phyloP scores from a whole-genome alignment of 1,284 basidiomycete genomes.

The Tilletia setariae region DNA sequence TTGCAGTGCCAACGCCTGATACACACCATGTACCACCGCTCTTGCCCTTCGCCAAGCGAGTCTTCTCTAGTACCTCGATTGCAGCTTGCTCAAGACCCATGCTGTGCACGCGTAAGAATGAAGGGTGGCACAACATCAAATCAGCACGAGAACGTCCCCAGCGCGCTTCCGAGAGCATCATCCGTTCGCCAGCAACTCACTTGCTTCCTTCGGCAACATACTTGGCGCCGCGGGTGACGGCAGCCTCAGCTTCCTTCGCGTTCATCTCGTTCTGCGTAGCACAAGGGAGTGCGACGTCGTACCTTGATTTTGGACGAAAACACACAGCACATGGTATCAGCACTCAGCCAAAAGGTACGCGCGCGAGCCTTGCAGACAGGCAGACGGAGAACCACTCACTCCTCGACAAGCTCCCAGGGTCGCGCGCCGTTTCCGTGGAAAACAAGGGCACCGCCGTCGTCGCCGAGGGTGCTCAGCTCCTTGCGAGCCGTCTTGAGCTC shows the following conservation, averaged over 20 bases:
- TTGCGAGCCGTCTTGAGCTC: slow-evolving; percentile 69
- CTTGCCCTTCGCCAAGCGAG: slow-evolving; percentile 59
- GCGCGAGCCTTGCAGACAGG: no score
- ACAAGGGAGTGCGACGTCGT: slow-evolving; percentile 70
- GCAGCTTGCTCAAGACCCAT: slow-evolving; percentile 60
- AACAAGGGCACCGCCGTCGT: slow-evolving; percentile 28
- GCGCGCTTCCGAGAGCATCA: no score
- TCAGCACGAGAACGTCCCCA: background rate
- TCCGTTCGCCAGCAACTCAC: background rate
- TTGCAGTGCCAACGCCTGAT: no score
- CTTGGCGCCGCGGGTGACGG: slow-evolving; percentile 68
- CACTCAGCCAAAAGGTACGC: no score
- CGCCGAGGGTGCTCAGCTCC: slow-evolving; percentile 45
- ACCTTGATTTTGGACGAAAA: slow-evolving; percentile 23
- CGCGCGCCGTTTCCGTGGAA: slow-evolving; percentile 58
- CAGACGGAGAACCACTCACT: slow-evolving; percentile 34
- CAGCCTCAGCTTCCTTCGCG: slow-evolving; percentile 68
- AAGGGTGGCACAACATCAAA: background rate
- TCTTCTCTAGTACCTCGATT: slow-evolving; percentile 69
- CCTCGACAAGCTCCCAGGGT: slow-evolving; percentile 70
- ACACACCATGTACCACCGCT: slow-evolving; percentile 25
- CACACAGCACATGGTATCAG: slow-evolving; percentile 41
- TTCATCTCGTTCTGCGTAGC: slow-evolving; percentile 77
- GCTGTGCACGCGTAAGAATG: background rate
- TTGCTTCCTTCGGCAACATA: slow-evolving; percentile 77